A percentile compares a stretch with the other conserved stretches of the same genome.
phyloP scores from a whole-genome alignment of 75 land plant genomes.

The Pseudotsuga menziesii region DNA sequence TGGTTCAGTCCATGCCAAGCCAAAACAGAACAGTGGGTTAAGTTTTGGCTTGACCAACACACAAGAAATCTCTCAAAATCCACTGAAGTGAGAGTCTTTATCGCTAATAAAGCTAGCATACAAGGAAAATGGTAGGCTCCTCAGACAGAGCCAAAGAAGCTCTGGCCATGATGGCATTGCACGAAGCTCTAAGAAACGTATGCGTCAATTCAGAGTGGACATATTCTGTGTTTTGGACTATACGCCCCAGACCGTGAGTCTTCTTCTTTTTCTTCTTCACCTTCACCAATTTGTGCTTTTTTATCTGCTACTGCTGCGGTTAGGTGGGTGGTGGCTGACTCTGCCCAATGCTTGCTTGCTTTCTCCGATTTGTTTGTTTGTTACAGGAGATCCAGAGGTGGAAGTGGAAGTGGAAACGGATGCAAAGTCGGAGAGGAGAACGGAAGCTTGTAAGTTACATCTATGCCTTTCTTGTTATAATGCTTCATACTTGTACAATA shows the following conservation, averaged over 20 bases:
- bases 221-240: conserved; percentile 97
- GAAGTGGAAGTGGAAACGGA: conserved; percentile 80
- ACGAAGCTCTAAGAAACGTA: conserved; percentile 85
- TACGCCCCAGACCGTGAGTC: conserved; percentile 86
- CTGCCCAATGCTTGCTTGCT: background rate
- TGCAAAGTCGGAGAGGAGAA: conserved; percentile 92
- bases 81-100: no score
- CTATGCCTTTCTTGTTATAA: no score
- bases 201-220: conserved; percentile 90
- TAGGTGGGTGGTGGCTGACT: no score
- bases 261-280: background rate
- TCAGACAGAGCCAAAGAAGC: conserved; percentile 73
- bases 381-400: conserved; percentile 82
- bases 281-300: conserved; percentile 3
- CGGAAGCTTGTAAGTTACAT: conserved; percentile 81
- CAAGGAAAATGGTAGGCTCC: conserved; percentile 58
- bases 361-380: background rate
- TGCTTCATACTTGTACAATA: no score
- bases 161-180: conserved; percentile 93
- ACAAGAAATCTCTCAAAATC: no score
- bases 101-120: no score
- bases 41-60: no score
- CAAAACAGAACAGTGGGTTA: no score
- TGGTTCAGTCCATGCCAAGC: no score
- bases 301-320: background rate